Conservation (phyloP, 1,284 basidiomycete species). For the Chiua sp. region DNA sequence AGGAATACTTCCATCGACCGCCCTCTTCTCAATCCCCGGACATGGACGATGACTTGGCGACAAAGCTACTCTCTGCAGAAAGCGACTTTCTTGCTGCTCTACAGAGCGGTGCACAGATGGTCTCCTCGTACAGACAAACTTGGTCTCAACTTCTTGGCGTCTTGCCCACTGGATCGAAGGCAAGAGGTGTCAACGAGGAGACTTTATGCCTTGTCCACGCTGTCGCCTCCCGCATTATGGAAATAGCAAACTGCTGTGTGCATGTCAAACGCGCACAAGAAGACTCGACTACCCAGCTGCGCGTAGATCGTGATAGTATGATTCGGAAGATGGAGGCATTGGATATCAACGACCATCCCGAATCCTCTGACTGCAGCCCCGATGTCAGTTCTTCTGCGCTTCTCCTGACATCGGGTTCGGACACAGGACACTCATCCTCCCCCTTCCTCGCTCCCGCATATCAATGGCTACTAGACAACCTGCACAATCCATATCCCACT, state of each 20-base stretch:
- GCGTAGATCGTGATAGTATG: slow-evolving; percentile 13
- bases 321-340: slow-evolving; percentile 9
- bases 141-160: slow-evolving; percentile 7
- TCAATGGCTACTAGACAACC: slow-evolving; percentile 49
- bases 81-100: slow-evolving; percentile 10
- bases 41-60: slow-evolving; percentile 10
- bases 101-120: background rate
- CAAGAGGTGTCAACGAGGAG: background rate
- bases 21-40: background rate
- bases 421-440: background rate
- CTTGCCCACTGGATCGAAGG: background rate
- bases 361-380: background rate
- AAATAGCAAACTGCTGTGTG: slow-evolving; percentile 13
- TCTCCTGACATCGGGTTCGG: background rate
- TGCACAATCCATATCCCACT: slow-evolving; percentile 55
- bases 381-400: background rate
- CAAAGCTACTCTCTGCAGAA: slow-evolving; percentile 5
- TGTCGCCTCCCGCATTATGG: slow-evolving; percentile 12
- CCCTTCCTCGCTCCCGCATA: slow-evolving; percentile 41
- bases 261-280: slow-evolving; percentile 8
- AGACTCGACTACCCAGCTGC: background rate
- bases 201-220: slow-evolving; percentile 1
- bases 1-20: background rate
- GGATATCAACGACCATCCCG: background rate
- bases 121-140: slow-evolving; percentile 4